Base-by-base conservation (phyloP, 192 early-diverging fungal species). In the Oehlia diaphana region DNA sequence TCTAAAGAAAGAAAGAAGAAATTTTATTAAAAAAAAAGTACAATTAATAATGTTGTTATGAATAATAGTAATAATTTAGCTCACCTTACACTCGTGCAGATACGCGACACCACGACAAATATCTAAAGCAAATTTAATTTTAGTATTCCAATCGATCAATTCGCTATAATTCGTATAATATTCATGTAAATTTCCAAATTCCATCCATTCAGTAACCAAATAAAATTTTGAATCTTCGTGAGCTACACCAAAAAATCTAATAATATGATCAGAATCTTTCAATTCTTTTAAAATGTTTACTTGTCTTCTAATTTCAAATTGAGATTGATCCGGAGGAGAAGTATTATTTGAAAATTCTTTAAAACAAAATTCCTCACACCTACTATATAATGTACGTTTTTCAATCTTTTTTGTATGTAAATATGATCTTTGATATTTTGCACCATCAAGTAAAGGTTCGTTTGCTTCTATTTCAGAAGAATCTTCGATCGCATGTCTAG, bases 201-300 rank as follows among this genome's bases (percentile, higher is more conserved):
- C 82, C 33, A 81, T 81, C 72, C 81, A 85, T 72, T 85, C 79
- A 0, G 81, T 65, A 5, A 85, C 84, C 84, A 85, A 63, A 81
- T 82, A 74, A 81, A 77, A 63, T 83, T 80, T 35, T 78, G 80
- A 14, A 39, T 77, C 69, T 35, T 72, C 71, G 12, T 72, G n/a
- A n/a, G 71, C 71, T 6, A 72, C 21, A 33, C 71, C 71, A 28
- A 33, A 21, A 72, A 72, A 72, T 39, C 44, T 50, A 9, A 72
- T 72, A 50, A 72, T 72, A 47, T 72, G 39, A 19, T 47, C 28
- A 6, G 71, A 72, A 50, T 47, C 42, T 47, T 53, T 72, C 44
- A 72, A 53, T 72, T 50, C 49, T 28, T 72, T 72, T 47, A 72
- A 47, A 50, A 72, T 72, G 4, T 42, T 47, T 19, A 72, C 64